Base-by-base conservation (phyloP, 331 rosid genomes). In the Quercus phellos region DNA sequence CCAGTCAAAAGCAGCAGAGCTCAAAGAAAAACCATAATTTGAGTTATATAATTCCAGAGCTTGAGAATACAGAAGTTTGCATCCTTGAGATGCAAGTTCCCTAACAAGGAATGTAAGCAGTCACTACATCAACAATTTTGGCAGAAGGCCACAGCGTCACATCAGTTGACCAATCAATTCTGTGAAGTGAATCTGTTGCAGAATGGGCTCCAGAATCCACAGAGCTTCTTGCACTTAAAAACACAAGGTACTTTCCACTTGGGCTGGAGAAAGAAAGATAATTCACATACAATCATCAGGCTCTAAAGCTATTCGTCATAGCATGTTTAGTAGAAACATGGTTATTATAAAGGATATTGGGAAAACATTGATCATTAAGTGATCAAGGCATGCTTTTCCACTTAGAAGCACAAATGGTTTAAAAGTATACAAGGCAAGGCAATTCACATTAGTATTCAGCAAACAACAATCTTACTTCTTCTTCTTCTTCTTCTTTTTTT, bases 131-230 rank as follows among this genome's bases (percentile, higher is more conserved):
- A 82, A 83, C 80, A 84, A 92, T 71, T 77, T 85, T 77, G 54
- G 79, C 63, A 77, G 89, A 84, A 74, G 87, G 80, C 74, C 74
- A 67, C 54, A 74, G 68, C 71, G 77, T 69, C 54, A 76, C 73
- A 77, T 92, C 91, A 7, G 74, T 70, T 10, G 93, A 83, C 99
- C 99, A 94, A 75, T 87, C 89, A 82, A 92, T 86, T 87, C 92
- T 91, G 87, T 94, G 97, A 84, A 94, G 94, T 67, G 99, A 94
- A 80, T 92, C 77, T 71, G 99, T 94, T 26, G 96, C 92, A 76
- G 76, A 80, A 81, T 94, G 99, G 38, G 97, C 98, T 51, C 99
- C 99, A 71, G 99, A 87, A 76, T 91, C 93, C 86, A 94, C 99
- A 50, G 96, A 83, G 72, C 83, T 81, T 83, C 82, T 89, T 85